A percentile compares a stretch with the other conserved stretches of the same genome.
These are phyloP conservation scores for Vigna unguiculata DNA, from an alignment of 306 rosid species.

Conservation along the genomic window DNA sequence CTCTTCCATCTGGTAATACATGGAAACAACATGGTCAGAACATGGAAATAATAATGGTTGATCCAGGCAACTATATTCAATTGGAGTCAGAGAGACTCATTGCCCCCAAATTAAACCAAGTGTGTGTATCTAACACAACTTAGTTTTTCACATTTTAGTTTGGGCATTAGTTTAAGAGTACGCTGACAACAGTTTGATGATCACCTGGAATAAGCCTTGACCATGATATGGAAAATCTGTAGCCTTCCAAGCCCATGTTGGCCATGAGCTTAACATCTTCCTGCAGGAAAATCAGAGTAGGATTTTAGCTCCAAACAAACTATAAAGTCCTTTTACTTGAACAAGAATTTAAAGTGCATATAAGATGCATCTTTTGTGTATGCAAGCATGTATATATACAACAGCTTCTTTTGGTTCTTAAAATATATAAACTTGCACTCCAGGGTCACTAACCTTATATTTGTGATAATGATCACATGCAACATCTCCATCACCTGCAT, in stretches of 20 bases:
- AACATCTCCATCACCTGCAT: conserved; percentile 25
- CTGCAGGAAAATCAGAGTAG: conserved; percentile 21
- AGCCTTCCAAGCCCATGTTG: conserved; percentile 43
- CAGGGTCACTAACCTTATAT: conserved; percentile 43
- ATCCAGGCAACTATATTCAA: no score
- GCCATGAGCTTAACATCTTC: conserved; percentile 55
- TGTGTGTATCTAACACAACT: no score
- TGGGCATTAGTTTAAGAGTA: no score
- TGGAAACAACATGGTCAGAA: conserved; percentile 20
- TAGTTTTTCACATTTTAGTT: no score
- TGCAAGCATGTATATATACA: no score
- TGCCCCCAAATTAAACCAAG: no score
- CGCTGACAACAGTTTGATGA: conserved; percentile 36
- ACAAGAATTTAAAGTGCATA: not conserved
- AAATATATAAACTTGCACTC: no score
- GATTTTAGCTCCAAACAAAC: not conserved
- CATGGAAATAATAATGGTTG: no score
- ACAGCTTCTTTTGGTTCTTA: not conserved
- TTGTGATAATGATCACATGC: conserved; percentile 49
- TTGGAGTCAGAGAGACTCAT: no score
- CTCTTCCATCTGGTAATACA: conserved; percentile 66
- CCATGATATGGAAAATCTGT: conserved; percentile 57
- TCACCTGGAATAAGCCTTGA: conserved; percentile 50
- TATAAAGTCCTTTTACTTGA: not conserved
- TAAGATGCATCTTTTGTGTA: not conserved